Evolutionary conservation across 2,329 filamentous ascomycete genomes (phyloP).

Genomic region (Botrytis galanthina): DNA sequence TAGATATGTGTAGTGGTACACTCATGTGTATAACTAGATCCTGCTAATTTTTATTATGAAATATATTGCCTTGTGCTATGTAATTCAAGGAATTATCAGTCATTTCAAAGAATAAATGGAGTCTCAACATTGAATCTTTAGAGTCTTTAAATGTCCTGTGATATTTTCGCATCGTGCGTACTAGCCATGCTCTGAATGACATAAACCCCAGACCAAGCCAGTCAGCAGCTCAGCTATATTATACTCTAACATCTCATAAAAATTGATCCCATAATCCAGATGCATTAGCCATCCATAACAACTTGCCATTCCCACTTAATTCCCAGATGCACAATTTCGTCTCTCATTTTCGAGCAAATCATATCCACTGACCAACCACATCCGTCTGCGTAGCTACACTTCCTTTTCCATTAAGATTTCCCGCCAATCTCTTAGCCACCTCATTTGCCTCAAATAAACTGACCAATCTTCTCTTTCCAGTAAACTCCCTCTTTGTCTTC

Average conservation of each 20-base stretch:
- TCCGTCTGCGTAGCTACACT: background rate
- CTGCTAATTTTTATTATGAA: no score
- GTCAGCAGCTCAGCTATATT: background rate
- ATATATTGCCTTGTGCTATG: no score
- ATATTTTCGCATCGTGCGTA: background rate
- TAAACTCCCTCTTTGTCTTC: slow-evolving; percentile 28
- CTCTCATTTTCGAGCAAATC: no score
- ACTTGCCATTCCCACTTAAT: background rate
- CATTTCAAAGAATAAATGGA: background rate
- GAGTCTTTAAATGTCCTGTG: background rate
- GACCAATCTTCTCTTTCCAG: slow-evolving; percentile 52
- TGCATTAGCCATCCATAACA: background rate
- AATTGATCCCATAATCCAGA: background rate
- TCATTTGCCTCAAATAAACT: slow-evolving; percentile 59
- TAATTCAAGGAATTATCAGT: no score
- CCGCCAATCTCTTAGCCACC: slow-evolving; percentile 49
- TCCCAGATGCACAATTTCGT: background rate
- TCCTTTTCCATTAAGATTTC: background rate
- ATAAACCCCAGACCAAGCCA: background rate
- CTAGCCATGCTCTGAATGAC: background rate
- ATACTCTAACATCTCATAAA: background rate
- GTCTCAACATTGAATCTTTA: background rate
- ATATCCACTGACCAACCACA: slow-evolving; percentile 9
- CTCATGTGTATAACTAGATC: no score
- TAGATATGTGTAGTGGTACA: no score